Percentiles rank a stretch among this genome's conserved stretches.
Evolutionary conservation across 73 alveolate genomes (phyloP).

Genomic region (Tetrahymena elliotti): DNA sequence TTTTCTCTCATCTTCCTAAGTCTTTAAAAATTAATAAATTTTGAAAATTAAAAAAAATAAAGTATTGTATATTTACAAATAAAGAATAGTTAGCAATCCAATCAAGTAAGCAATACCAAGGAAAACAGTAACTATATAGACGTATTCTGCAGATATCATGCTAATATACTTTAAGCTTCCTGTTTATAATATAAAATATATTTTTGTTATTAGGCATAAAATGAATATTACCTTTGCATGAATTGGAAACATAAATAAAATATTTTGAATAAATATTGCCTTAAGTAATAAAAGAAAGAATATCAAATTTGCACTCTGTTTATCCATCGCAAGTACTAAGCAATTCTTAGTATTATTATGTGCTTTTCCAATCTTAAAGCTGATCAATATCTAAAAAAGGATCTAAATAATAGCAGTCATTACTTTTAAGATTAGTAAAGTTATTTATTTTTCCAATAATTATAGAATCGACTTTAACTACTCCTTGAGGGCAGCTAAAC

Average conservation of each 20-base stretch:
- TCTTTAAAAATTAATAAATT: background rate
- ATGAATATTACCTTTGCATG: background rate
- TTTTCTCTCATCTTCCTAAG: background rate
- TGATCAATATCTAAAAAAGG: background rate
- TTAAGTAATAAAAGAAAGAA: background rate
- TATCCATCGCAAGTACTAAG: background rate
- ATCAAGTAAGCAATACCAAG: background rate
- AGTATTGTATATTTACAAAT: background rate
- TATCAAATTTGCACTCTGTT: background rate
- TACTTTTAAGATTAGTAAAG: background rate
- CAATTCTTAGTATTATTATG: background rate
- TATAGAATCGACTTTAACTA: background rate
- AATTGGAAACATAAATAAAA: background rate
- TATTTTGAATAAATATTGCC: background rate
- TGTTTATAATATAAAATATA: background rate
- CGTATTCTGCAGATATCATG: background rate
- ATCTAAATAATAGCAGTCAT: background rate
- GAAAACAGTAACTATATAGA: background rate
- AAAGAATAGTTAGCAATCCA: background rate
- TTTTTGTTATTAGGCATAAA: too few relatives aligned
- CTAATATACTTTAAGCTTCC: background rate
- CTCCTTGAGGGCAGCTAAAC: background rate
- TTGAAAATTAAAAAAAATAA: background rate
- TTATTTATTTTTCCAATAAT: background rate
- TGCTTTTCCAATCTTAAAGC: background rate